Base-by-base conservation (phyloP, 345 rosid species). In the Gossypium thurberi region DNA sequence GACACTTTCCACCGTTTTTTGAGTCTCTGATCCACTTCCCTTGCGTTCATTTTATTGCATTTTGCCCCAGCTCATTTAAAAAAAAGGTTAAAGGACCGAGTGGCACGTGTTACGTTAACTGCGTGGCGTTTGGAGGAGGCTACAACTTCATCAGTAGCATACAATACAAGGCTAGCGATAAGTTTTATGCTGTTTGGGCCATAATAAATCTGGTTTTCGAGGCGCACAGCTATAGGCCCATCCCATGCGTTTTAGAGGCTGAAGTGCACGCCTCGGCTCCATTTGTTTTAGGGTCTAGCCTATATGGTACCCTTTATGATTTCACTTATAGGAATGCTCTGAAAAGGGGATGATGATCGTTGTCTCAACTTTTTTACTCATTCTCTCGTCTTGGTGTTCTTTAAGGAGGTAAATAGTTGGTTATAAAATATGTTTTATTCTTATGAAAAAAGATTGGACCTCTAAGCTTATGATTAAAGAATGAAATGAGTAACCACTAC, bases 11-110 rank as follows among this genome's bases (percentile, higher is more conserved):
- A 65, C 26, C n/a, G 55, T 2, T 7, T 7, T 66, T 48, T n/a
- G 70, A 59, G 70, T 11, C 21, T 5, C 13, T 47, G 59, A 69
- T 69, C 25, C 46, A 28, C 25, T 68, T 68, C 56, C 57, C 13
- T 68, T 52, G 71, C 42, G 10, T 58, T 58, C 12, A 62, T 58
- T 58, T 33, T 61, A 33, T 61, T 61, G 44, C 44, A 33, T 61
- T 21, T 25, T 58, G 63, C 17, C 37, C 40, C 0, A 11, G 21
- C 21, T 61, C 43, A 14, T n/a, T 11, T 3, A 48, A 50, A 37
- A 13, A 9, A 55, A 55, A 18, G 25, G 59, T 20, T 18, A 21
- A 55, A 56, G 23, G 14, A 33, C 20, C 8, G 8, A 61, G 44
- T 7, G 65, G 18, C 65, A 33, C 65, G 65, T 61, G 65, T 33